phyloP scores from a whole-genome alignment of 2,329 filamentous ascomycete genomes.

The Dothiorella sarmentorum region DNA sequence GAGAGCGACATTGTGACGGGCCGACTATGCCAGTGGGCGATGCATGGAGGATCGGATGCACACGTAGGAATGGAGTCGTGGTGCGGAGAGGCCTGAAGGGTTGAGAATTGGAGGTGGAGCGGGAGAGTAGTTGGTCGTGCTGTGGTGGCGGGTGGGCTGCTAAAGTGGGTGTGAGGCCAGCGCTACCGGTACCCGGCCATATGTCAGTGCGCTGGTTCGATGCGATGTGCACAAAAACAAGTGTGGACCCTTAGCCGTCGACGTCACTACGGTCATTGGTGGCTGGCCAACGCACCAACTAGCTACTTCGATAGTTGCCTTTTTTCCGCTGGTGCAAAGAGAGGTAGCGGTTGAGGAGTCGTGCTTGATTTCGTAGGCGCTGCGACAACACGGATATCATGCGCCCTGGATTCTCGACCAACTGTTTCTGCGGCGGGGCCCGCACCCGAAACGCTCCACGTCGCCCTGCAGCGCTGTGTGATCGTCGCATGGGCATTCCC shows the following conservation, averaged over 20 bases:
- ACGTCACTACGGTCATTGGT: neutral
- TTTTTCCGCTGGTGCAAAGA: no score
- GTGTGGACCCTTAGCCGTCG: conserved; percentile 7
- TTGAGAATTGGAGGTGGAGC: neutral
- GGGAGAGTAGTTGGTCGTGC: neutral
- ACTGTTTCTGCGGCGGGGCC: neutral
- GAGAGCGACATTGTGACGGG: neutral
- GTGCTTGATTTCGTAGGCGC: no score
- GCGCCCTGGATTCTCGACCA: neutral
- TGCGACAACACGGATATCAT: neutral
- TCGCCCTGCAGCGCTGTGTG: conserved; percentile 3
- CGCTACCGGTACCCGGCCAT: no score
- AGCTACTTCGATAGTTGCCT: no score
- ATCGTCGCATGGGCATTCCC: conserved; percentile 7
- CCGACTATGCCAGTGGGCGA: neutral
- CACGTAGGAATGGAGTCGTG: neutral
- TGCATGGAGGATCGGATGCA: neutral
- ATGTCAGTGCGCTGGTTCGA: neutral
- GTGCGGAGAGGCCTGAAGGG: neutral
- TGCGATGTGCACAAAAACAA: conserved; percentile 5
- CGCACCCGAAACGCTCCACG: neutral
- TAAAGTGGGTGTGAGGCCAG: neutral
- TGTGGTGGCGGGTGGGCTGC: neutral
- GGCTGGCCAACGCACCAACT: no score
- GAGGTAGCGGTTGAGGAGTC: no score